Evolutionary conservation across 768 basidiomycete species (phyloP), one percentile per base, ranked within the genome.

Genomic region (Phylloporus sp.): DNA sequence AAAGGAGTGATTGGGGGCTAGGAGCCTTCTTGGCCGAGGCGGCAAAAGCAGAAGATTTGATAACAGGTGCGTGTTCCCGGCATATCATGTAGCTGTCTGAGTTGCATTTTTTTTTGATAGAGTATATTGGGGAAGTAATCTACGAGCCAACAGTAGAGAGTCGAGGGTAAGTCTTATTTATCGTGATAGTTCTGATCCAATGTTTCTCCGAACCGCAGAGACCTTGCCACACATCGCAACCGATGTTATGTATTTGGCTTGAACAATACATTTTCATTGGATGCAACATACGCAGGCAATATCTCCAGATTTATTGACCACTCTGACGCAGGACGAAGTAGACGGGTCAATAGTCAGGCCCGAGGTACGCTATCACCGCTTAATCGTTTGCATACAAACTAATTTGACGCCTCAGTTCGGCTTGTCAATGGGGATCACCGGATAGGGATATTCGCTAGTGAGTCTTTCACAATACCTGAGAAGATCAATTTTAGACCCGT

Each of bases 281-380:
- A 89, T 58, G 69, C 77, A 24, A 62, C 73, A 15, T 70, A 67
- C 28, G 73, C 68, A 1, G 85, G 83, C 5, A 87, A 87, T 47
- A 69, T 72, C 32, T 70, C 83, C n/a, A 71, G 84, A 13, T 87
- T 80, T 54, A 78, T 88, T 43, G 84, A 90, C 55, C 86, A 89
- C 68, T 18, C 54, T 37, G 38, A 48, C 48, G 40, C 52, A 36
- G 15, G 59, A 66, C 4, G 32, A 29, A 31, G 52, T 9, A 49
- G 26, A 14, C 53, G 27, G 20, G 53, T 44, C 11, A 86, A 82
- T 54, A 77, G 76, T 48, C 40, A 49, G 1, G 79, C 79, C 0
- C 55, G 47, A 45, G 71, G 81, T 81, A 53, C n/a, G n/a, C n/a
- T 22, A 70, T 58, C 17, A 9, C 14, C 28, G 10, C 37, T 8